Evolutionary conservation across 768 basidiomycete species (phyloP).

Genomic region (Cantharellus cinnabarinus): DNA sequence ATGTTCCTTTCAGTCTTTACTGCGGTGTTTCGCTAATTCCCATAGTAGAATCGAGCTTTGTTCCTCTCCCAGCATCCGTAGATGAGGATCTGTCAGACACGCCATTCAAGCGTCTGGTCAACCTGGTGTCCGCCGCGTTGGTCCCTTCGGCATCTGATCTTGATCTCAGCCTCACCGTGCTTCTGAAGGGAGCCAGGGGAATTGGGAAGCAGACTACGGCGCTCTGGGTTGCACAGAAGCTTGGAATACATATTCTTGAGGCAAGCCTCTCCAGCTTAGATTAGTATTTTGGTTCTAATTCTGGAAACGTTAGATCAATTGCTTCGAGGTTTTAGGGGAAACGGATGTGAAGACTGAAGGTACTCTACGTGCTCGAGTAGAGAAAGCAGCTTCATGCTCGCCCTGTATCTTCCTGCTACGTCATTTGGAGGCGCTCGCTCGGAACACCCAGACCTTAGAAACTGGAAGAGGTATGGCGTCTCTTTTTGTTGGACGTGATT

Average conservation of each 20-base stretch:
- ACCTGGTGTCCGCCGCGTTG: conserved; percentile 41
- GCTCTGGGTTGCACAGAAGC: conserved; percentile 15
- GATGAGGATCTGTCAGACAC: not conserved
- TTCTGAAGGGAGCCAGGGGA: conserved; percentile 64
- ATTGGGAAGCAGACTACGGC: conserved; percentile 60
- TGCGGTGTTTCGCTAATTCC: conserved; percentile 3
- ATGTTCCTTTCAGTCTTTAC: conserved; percentile 8
- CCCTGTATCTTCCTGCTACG: conserved; percentile 72
- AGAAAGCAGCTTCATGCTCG: conserved; percentile 53
- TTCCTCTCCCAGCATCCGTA: not conserved
- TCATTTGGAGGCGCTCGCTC: conserved; percentile 59
- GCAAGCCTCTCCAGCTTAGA: conserved; percentile 19
- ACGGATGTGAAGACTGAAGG: conserved; percentile 56
- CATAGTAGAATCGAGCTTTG: not conserved
- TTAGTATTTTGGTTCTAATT: not conserved
- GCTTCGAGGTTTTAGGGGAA: conserved; percentile 67
- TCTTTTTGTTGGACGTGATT: not conserved
- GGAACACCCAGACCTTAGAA: conserved; percentile 43
- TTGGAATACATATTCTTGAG: conserved; percentile 67
- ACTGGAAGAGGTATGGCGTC: conserved; percentile 35
- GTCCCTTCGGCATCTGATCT: conserved; percentile 36
- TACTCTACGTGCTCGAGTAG: conserved; percentile 47
- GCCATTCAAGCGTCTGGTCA: conserved; percentile 28
- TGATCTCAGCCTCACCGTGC: conserved; percentile 43
- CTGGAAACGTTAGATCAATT: conserved; percentile 42